Evolutionary conservation across 2,329 filamentous ascomycete species (phyloP).

Genomic region (Corynespora cassiicola): DNA sequence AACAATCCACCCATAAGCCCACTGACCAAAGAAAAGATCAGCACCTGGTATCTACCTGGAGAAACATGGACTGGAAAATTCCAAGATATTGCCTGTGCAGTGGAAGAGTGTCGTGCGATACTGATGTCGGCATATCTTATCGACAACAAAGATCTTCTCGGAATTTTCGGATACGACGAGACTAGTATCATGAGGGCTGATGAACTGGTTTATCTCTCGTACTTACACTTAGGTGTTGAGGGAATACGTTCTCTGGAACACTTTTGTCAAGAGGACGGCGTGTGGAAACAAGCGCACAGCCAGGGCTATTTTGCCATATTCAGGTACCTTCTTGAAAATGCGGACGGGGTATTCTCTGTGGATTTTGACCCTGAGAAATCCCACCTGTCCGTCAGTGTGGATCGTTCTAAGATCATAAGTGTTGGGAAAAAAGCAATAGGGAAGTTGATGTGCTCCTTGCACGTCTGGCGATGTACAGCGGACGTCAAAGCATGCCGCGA

Average conservation of each 20-base stretch:
- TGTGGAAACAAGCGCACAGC: conserved; percentile 23
- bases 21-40: conserved; percentile 10
- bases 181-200: conserved; percentile 11
- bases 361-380: conserved; percentile 2
- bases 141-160: conserved; percentile 9
- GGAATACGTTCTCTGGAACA: conserved; percentile 11
- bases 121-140: conserved; percentile 11
- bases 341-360: conserved; percentile 11
- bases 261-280: conserved; percentile 13
- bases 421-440: conserved; percentile 16
- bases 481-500: conserved; percentile 14
- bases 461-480: conserved; percentile 22
- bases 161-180: conserved; percentile 17
- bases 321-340: conserved; percentile 14
- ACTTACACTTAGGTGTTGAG: conserved; percentile 14
- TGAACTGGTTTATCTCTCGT: conserved; percentile 13
- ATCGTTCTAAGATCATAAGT: conserved; percentile 15
- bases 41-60: conserved; percentile 12
- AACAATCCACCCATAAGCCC: conserved; percentile 13
- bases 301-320: conserved; percentile 22
- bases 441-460: conserved; percentile 13
- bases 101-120: conserved; percentile 17
- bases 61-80: conserved; percentile 17
- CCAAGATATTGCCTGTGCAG: conserved; percentile 10
- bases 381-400: conserved; percentile 11